Evolutionary conservation across 1,284 basidiomycete species (phyloP).

Genomic region (Flammula alnicola): DNA sequence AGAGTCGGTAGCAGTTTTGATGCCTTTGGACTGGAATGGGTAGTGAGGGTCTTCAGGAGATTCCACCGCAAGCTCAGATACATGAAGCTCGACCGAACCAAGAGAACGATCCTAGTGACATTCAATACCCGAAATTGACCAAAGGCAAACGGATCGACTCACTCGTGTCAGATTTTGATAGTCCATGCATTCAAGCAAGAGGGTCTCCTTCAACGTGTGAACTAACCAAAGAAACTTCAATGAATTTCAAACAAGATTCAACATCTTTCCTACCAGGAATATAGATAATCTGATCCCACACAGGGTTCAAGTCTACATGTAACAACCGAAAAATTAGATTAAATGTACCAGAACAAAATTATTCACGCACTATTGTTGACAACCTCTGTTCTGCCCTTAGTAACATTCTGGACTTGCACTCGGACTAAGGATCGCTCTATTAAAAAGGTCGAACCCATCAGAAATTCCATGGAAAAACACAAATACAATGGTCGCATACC

Average conservation of each 20-base stretch:
- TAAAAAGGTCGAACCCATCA: slow-evolving; percentile 3
- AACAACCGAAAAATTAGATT: no score
- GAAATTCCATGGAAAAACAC: slow-evolving; percentile 22
- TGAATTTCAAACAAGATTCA: not conserved
- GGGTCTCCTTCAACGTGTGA: slow-evolving; percentile 55
- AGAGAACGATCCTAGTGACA: slow-evolving; percentile 77
- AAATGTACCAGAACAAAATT: no score
- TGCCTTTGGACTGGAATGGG: slow-evolving; percentile 77
- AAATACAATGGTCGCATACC: slow-evolving; percentile 42
- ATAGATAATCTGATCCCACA: slow-evolving; percentile 95
- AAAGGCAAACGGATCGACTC: not conserved
- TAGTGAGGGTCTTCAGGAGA: slow-evolving; percentile 53
- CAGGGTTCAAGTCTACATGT: slow-evolving; percentile 90
- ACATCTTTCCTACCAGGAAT: slow-evolving; percentile 62
- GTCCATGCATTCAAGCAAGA: slow-evolving; percentile 95
- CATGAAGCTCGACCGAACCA: slow-evolving; percentile 80
- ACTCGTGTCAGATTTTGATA: slow-evolving; percentile 83
- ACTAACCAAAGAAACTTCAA: slow-evolving; percentile 31
- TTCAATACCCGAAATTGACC: slow-evolving; percentile 8
- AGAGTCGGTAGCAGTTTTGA: slow-evolving; percentile 62
- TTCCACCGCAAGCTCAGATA: slow-evolving; percentile 69
- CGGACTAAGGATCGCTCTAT: slow-evolving; percentile 93
- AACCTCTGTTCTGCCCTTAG: slow-evolving; percentile 85
- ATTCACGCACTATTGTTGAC: slow-evolving; percentile 77
- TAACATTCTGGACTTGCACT: slow-evolving; percentile 77